Conservation (phyloP, 164 flowering plant genomes). For the Protea cynaroides region DNA sequence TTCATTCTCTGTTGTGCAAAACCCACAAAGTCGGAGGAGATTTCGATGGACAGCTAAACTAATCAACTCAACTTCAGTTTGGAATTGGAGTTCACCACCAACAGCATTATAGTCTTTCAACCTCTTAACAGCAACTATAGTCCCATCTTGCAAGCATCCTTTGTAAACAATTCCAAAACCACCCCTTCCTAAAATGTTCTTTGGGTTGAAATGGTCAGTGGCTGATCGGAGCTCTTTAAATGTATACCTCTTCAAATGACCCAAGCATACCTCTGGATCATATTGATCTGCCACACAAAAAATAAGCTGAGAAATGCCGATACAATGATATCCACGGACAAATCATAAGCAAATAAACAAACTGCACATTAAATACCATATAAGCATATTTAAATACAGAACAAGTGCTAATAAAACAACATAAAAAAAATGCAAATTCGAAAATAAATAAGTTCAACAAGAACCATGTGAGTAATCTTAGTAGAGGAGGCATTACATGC, state of each 20-base stretch:
- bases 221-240: conserved; percentile 78
- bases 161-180: conserved; percentile 84
- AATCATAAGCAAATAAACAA: neutral
- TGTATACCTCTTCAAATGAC: conserved; percentile 63
- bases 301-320: conserved; percentile 5
- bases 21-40: conserved; percentile 5
- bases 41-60: conserved; percentile 2
- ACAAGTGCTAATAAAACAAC: neutral
- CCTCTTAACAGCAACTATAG: conserved; percentile 73
- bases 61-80: conserved; percentile 29
- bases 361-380: neutral
- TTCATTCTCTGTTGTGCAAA: conserved; percentile 1
- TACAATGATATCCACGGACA: neutral
- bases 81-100: conserved; percentile 81
- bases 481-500: neutral
- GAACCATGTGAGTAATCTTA: neutral
- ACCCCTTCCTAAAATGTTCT: conserved; percentile 72
- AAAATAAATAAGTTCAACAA: neutral
- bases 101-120: conserved; percentile 63
- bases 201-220: conserved; percentile 66
- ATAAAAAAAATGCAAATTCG: neutral
- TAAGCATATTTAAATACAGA: neutral
- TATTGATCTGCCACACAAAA: conserved; percentile 58
- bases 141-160: conserved; percentile 65
- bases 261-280: conserved; percentile 68